Base-by-base conservation (phyloP, 1,284 basidiomycete genomes). In the Sanghuangporus weigelae region DNA sequence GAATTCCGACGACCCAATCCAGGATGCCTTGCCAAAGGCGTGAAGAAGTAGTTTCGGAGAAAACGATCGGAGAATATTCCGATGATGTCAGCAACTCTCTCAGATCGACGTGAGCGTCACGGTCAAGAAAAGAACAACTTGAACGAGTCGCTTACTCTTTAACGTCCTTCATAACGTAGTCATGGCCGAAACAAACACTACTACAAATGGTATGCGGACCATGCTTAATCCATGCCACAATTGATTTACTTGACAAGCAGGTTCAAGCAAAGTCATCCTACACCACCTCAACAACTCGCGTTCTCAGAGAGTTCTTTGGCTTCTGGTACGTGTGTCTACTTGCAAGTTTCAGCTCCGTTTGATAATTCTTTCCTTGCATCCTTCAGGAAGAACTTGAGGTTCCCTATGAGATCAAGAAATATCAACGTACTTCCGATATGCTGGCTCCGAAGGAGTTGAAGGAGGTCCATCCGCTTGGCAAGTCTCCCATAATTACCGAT, bases 221-320 rank as follows among this genome's bases (percentile, higher is more conserved):
- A 46, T 7, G 21, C 44, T 46, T 11, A 5, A 16, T 7, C 7
- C 10, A 8, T 46, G 3, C 10, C 44, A 46, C 44, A 46, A 46
- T 44, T 7, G 7, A 7, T 46, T n/a, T 5, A n/a, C 16, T 8
- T n/a, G 44, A 16, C 21, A 31, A 31, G 10, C 21, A 51, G 31
- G n/a, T 23, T 35, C 19, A 16, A 50, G 31, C 35, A 40, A 40
- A 35, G 48, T 82, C 48, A 71, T 75, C 38, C 68, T 84, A 7
- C 81, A 84, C 67, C 81, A 84, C 67, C 72, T 84, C 46, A 77
- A 81, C 63, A 70, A 82, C 63, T 82, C 81, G 8, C 79, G 82
- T 26, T 82, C 82, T 11, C 80, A 82, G 65, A 75, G 82, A 19
- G 73, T 84, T 58, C 72, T 84, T 12, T 85, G 82, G 82, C 74